Percentiles rank a stretch among this genome's conserved stretches.
phyloP scores from a whole-genome alignment of 1,284 basidiomycete genomes.

The Phellopilus nigrolimitatus region DNA sequence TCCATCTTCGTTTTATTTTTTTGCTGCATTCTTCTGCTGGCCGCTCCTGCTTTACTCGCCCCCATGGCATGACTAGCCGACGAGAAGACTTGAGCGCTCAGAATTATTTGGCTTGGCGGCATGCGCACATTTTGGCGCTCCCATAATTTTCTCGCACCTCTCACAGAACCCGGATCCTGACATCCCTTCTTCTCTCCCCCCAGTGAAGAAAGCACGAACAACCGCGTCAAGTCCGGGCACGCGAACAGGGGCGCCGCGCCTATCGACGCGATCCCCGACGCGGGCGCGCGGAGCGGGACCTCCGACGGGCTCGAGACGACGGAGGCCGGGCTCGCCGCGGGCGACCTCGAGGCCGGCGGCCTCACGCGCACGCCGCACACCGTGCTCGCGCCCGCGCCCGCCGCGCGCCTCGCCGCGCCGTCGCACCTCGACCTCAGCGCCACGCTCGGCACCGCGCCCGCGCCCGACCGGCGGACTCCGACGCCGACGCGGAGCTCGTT shows the following conservation, averaged over 20 bases:
- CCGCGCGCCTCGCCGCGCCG: neutral
- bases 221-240: slow-evolving; percentile 56
- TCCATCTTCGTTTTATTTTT: neutral
- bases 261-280: slow-evolving; percentile 63
- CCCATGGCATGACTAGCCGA: neutral
- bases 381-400: neutral
- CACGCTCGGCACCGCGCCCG: neutral
- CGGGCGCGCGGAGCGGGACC: slow-evolving; percentile 58
- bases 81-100: neutral
- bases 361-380: neutral
- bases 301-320: slow-evolving; percentile 63
- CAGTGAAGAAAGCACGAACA: slow-evolving; percentile 18
- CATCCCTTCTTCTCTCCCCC: slow-evolving; percentile 29
- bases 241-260: slow-evolving; percentile 47
- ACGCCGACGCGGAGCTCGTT: slow-evolving; percentile 2
- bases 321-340: slow-evolving; percentile 41
- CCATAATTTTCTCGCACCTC: neutral
- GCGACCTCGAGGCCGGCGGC: slow-evolving; percentile 33
- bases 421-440: slow-evolving; percentile 6
- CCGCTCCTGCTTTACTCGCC: neutral
- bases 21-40: neutral
- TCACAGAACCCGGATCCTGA: slow-evolving; percentile 27
- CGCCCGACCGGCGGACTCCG: neutral
- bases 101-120: neutral
- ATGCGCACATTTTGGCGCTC: neutral